Evolutionary conservation across 306 rosid species (phyloP).

Genomic region (Mucuna pruriens): DNA sequence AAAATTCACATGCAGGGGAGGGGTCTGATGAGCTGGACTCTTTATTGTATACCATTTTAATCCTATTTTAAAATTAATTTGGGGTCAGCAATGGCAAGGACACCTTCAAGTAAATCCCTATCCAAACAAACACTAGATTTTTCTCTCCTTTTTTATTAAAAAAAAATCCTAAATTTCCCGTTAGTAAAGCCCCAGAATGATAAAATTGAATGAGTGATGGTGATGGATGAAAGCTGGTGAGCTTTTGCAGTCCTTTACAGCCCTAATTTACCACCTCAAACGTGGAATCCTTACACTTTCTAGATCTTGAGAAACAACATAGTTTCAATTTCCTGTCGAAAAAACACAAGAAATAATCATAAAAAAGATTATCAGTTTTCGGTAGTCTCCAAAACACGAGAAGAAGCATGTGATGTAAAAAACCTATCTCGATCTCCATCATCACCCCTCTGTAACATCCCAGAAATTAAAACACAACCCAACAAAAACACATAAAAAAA

Average conservation of each 20-base stretch:
- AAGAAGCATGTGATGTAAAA: not conserved
- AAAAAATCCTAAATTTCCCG: not conserved
- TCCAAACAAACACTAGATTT: not conserved
- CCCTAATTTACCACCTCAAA: slow-evolving; percentile 59
- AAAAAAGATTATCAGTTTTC: slow-evolving; percentile 65
- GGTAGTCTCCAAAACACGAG: slow-evolving; percentile 39
- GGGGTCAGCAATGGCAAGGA: not conserved
- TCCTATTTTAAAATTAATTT: slow-evolving; percentile 6
- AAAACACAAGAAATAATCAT: slow-evolving; percentile 52
- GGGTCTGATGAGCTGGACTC: too few relatives aligned
- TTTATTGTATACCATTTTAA: not conserved
- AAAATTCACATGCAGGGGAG: not conserved
- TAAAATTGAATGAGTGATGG: slow-evolving; percentile 32
- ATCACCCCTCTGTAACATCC: slow-evolving; percentile 47
- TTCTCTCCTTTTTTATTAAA: not conserved
- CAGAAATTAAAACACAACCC: slow-evolving; percentile 26
- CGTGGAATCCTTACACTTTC: slow-evolving; percentile 61
- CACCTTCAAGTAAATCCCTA: not conserved
- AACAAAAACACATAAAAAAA: not conserved
- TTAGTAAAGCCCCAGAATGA: slow-evolving; percentile 15
- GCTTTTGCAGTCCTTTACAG: slow-evolving; percentile 60
- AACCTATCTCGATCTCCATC: slow-evolving; percentile 51
- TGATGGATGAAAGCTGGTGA: slow-evolving; percentile 49
- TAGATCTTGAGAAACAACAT: slow-evolving; percentile 68
- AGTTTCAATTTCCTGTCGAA: slow-evolving; percentile 63